Percentiles rank a stretch among this genome's conserved stretches.
Conservation (phyloP, 306 rosid species). For the Citrullus colocynthis region DNA sequence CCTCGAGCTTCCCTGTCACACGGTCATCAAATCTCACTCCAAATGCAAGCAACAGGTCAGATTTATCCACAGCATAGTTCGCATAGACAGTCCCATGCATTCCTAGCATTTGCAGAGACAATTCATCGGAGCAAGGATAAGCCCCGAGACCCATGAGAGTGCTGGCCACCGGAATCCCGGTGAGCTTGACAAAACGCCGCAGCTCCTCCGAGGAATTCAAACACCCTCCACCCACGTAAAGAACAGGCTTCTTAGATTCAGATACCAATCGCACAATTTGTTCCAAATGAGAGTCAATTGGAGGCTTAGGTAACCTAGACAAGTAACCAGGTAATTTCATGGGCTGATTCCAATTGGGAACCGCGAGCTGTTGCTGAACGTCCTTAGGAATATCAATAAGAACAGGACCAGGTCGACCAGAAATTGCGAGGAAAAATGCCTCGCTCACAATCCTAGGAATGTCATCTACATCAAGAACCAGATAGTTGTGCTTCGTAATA, state of each 20-base stretch:
- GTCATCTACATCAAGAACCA: constrained; percentile 79
- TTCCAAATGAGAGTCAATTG: constrained; percentile 27
- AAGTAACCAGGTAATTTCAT: constrained; percentile 38
- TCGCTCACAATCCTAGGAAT: constrained; percentile 66
- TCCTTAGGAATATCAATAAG: constrained; percentile 78
- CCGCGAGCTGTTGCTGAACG: constrained; percentile 71
- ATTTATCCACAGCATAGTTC: constrained; percentile 69
- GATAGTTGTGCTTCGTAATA: constrained; percentile 80
- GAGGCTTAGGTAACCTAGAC: constrained; percentile 55
- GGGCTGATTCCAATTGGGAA: constrained; percentile 54
- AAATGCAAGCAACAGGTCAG: constrained; percentile 72
- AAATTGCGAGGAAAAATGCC: constrained; percentile 58
- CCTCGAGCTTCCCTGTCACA: constrained; percentile 80
- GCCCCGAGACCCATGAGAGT: constrained; percentile 87
- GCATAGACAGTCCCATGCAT: constrained; percentile 94
- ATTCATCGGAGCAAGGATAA: constrained; percentile 27
- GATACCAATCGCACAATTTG: constrained; percentile 43
- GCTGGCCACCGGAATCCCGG: constrained; percentile 69
- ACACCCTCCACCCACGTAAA: constrained; percentile 86
- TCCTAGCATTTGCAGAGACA: constrained; percentile 79
- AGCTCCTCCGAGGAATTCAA: constrained; percentile 60
- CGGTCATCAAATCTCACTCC: constrained; percentile 95
- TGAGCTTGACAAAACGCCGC: constrained; percentile 47
- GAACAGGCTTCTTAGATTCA: constrained; percentile 57
- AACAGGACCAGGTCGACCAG: constrained; percentile 82